phyloP scores from a whole-genome alignment of 176 grass and related monocot species.

The Pontederia crassipes region DNA sequence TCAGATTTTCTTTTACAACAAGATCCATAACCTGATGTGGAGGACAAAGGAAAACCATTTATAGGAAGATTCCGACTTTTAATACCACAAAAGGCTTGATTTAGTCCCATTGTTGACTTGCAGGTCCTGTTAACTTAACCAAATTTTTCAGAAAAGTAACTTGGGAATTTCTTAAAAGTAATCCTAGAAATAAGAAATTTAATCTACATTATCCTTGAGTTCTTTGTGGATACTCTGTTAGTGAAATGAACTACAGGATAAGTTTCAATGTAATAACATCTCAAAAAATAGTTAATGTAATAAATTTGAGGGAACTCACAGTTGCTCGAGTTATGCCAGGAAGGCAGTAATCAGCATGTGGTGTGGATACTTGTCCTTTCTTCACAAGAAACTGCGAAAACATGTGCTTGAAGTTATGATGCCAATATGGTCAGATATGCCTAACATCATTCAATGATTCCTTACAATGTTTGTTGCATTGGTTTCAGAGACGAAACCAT shows the following conservation, averaged over 20 bases:
- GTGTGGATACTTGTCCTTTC: constrained; percentile 76
- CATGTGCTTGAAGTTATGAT: not conserved
- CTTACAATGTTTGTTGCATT: constrained; percentile 93
- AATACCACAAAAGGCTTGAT: too few relatives aligned
- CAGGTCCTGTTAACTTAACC: too few relatives aligned
- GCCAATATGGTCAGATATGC: not conserved
- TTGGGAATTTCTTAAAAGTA: too few relatives aligned
- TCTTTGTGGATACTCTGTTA: too few relatives aligned
- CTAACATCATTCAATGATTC: not conserved
- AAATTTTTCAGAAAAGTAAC: too few relatives aligned
- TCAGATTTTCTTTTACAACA: constrained; percentile 65
- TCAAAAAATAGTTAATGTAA: not conserved
- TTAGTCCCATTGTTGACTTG: too few relatives aligned
- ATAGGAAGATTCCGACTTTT: too few relatives aligned
- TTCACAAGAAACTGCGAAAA: constrained; percentile 91
- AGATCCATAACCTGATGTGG: constrained; percentile 91
- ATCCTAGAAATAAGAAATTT: too few relatives aligned
- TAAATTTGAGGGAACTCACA: constrained; percentile 41
- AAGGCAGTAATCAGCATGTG: constrained; percentile 99
- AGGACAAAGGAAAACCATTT: constrained; percentile 7
- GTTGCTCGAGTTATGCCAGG: constrained; percentile 90
- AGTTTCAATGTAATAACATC: not conserved
- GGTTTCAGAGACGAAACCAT: constrained; percentile 99
- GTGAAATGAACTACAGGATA: too few relatives aligned
- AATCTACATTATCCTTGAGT: too few relatives aligned